Conservation (phyloP, 2,329 filamentous ascomycete genomes). For the Fonsecaea nubica region DNA sequence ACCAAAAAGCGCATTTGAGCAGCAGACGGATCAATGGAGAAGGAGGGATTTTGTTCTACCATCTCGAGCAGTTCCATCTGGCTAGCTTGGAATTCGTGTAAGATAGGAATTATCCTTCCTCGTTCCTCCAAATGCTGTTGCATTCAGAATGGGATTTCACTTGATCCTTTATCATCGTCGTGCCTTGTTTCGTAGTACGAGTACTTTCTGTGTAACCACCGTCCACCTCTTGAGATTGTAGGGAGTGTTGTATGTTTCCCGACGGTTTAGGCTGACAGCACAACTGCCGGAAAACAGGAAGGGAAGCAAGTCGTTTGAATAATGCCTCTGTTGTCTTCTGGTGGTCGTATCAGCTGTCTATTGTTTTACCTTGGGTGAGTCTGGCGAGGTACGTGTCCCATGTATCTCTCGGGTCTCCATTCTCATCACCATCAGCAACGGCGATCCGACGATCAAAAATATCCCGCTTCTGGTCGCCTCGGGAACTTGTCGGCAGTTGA, state of each 20-base stretch:
- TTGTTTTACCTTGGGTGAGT: neutral
- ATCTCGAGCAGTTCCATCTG: slow-evolving; percentile 29
- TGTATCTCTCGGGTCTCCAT: neutral
- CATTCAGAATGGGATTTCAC: slow-evolving; percentile 35
- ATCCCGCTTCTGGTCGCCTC: slow-evolving; percentile 1
- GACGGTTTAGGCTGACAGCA: slow-evolving; percentile 13
- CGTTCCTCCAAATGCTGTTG: slow-evolving; percentile 25
- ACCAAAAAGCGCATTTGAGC: slow-evolving; percentile 32
- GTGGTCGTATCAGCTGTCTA: neutral
- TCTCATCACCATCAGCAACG: neutral
- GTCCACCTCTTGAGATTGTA: slow-evolving; percentile 1
- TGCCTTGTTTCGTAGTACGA: neutral
- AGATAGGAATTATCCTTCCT: slow-evolving; percentile 29
- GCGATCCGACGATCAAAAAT: slow-evolving; percentile 11
- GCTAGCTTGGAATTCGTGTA: slow-evolving; percentile 37
- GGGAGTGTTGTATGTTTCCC: neutral
- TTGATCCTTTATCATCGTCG: slow-evolving; percentile 22
- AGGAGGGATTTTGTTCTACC: slow-evolving; percentile 37
- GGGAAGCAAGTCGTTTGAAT: neutral
- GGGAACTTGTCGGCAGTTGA: slow-evolving; percentile 25
- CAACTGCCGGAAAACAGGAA: slow-evolving; percentile 15
- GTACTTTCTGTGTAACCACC: neutral
- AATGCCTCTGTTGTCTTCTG: neutral
- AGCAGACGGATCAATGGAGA: slow-evolving; percentile 21
- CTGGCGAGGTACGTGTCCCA: neutral